phyloP scores from a whole-genome alignment of 768 basidiomycete species.

The Boletus subcaerulescens region DNA sequence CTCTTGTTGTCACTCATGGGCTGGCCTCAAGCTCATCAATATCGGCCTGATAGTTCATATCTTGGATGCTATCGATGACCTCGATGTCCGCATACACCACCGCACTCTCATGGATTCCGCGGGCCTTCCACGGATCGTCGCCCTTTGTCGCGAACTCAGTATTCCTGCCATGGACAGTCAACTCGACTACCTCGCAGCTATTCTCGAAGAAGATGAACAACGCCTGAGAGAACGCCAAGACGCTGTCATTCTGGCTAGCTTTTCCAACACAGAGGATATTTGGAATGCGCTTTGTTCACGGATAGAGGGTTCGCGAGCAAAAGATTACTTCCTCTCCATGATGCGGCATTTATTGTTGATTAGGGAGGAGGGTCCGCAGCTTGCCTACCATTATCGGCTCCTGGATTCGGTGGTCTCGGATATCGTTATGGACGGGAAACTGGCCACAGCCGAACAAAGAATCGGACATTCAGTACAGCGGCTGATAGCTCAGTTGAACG shows the following conservation, averaged over 20 bases:
- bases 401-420: conserved; percentile 87
- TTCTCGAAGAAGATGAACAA: conserved; percentile 73
- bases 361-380: conserved; percentile 78
- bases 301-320: conserved; percentile 74
- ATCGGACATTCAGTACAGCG: conserved; percentile 88
- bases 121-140: conserved; percentile 72
- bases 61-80: conserved; percentile 63
- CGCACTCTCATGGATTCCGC: conserved; percentile 88
- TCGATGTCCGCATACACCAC: conserved; percentile 82
- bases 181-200: conserved; percentile 54
- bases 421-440: conserved; percentile 89
- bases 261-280: conserved; percentile 82
- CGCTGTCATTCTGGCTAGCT: conserved; percentile 68
- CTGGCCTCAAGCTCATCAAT: conserved; percentile 41
- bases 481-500: conserved; percentile 86
- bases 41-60: conserved; percentile 71
- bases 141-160: conserved; percentile 63
- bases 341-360: conserved; percentile 93
- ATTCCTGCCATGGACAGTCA: conserved; percentile 65
- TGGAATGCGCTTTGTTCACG: conserved; percentile 78
- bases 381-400: conserved; percentile 88
- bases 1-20: conserved; percentile 10
- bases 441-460: conserved; percentile 77
- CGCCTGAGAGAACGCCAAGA: conserved; percentile 72
- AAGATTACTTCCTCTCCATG: conserved; percentile 86